Evolutionary conservation across 768 basidiomycete genomes (phyloP).

Genomic region (Amanita muscaria): DNA sequence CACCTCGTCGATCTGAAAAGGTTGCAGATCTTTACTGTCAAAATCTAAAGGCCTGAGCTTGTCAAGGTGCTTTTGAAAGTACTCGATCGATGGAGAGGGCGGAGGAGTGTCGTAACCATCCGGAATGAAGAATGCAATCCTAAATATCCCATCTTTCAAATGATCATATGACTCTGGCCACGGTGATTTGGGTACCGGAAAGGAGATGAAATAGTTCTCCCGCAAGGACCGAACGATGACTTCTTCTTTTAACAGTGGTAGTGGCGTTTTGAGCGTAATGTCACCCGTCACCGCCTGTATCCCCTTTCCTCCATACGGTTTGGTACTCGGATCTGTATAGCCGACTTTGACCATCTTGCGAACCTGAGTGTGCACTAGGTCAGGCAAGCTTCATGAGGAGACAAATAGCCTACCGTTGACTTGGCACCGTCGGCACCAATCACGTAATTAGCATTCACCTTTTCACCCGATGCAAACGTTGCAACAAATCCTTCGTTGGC

Average conservation of each 20-base stretch:
- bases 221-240: slow-evolving; percentile 18
- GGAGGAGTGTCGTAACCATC: slow-evolving; percentile 26
- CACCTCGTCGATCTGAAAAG: slow-evolving; percentile 25
- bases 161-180: slow-evolving; percentile 11
- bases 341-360: slow-evolving; percentile 31
- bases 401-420: slow-evolving; percentile 26
- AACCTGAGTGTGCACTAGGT: slow-evolving; percentile 23
- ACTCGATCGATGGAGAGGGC: slow-evolving; percentile 27
- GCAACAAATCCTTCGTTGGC: slow-evolving; percentile 27
- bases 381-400: neutral
- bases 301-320: slow-evolving; percentile 18
- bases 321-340: slow-evolving; percentile 37
- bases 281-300: slow-evolving; percentile 40
- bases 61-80: slow-evolving; percentile 36
- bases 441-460: slow-evolving; percentile 36
- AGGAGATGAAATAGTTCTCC: slow-evolving; percentile 25
- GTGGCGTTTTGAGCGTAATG: slow-evolving; percentile 26
- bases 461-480: slow-evolving; percentile 37
- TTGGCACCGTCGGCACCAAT: slow-evolving; percentile 44
- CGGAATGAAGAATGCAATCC: slow-evolving; percentile 34
- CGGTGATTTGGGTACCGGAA: slow-evolving; percentile 26
- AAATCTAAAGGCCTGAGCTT: slow-evolving; percentile 25
- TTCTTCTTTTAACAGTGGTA: slow-evolving; percentile 14
- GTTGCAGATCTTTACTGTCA: slow-evolving; percentile 25
- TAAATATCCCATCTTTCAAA: slow-evolving; percentile 21